phyloP scores from a whole-genome alignment of 352 stramenopile genomes.

The Pythium aquatile region DNA sequence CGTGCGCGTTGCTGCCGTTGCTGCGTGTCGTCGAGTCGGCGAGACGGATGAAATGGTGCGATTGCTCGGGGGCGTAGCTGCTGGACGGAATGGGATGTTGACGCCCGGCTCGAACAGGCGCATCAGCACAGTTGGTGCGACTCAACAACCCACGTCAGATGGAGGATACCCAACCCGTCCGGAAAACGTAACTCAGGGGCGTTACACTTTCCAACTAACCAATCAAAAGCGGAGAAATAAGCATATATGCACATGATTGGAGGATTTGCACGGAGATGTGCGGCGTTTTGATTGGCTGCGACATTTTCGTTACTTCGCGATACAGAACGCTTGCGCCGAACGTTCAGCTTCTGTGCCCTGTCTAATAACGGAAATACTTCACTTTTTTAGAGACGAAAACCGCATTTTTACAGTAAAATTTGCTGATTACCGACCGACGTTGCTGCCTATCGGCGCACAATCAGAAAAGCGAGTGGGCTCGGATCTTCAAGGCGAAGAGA shows the following conservation, averaged over 20 bases:
- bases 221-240: not conserved
- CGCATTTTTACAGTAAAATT: not conserved
- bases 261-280: not conserved
- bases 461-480: not conserved
- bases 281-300: not conserved
- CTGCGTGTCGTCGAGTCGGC: not conserved
- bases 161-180: not conserved
- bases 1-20: not conserved
- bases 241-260: slow-evolving; percentile 2
- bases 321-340: not conserved
- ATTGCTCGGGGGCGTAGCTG: not conserved
- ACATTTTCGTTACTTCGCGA: not conserved
- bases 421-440: not conserved
- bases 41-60: not conserved
- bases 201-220: slow-evolving; percentile 12
- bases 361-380: not conserved
- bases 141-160: not conserved
- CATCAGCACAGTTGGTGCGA: not conserved
- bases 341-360: not conserved
- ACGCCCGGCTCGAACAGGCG: slow-evolving; percentile 11
- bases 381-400: not conserved
- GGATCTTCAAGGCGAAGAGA: not conserved
- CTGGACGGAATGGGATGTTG: slow-evolving; percentile 1
- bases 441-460: not conserved
- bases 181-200: slow-evolving; percentile 18